These are phyloP conservation scores for Phascolomyces articulosus DNA, from an alignment of 371 early-diverging fungal species.

Conservation along the genomic window DNA sequence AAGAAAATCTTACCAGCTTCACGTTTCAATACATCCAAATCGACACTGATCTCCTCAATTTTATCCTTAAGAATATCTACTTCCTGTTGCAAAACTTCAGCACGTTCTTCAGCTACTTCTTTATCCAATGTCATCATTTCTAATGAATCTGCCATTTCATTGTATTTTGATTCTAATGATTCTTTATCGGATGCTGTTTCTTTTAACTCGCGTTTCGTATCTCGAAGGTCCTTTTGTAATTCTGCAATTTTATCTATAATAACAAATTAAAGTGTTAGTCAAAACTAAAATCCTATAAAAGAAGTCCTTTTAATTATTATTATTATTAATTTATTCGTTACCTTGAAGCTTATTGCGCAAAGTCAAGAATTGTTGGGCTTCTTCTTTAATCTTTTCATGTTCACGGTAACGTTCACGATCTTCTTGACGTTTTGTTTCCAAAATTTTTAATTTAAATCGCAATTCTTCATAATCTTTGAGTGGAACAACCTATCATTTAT, in stretches of 20 bases:
- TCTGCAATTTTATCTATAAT: constrained; percentile 61
- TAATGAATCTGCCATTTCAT: constrained; percentile 74
- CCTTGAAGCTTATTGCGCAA: constrained; percentile 71
- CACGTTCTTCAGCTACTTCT: constrained; percentile 90
- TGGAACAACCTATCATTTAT: constrained; percentile 40
- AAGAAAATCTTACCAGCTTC: constrained; percentile 49
- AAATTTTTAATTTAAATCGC: constrained; percentile 71
- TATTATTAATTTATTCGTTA: background rate
- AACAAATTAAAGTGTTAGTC: background rate
- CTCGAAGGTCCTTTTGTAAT: constrained; percentile 75
- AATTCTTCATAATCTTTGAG: constrained; percentile 83
- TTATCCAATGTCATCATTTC: constrained; percentile 91
- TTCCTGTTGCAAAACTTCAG: constrained; percentile 80
- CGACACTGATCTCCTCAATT: constrained; percentile 78
- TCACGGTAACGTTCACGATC: constrained; percentile 78
- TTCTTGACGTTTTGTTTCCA: constrained; percentile 83
- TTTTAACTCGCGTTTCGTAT: constrained; percentile 61
- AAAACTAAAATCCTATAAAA: too few species aligned
- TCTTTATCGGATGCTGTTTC: constrained; percentile 66
- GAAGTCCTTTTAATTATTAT: too few species aligned
- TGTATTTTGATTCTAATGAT: constrained; percentile 63
- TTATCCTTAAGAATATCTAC: constrained; percentile 77
- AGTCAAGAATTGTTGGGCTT: constrained; percentile 73
- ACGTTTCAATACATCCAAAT: constrained; percentile 70
- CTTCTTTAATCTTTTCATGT: constrained; percentile 73